These are phyloP conservation scores for Lipomyces yamadae DNA, from an alignment of 805 yeast genomes.

Conservation along the genomic window DNA sequence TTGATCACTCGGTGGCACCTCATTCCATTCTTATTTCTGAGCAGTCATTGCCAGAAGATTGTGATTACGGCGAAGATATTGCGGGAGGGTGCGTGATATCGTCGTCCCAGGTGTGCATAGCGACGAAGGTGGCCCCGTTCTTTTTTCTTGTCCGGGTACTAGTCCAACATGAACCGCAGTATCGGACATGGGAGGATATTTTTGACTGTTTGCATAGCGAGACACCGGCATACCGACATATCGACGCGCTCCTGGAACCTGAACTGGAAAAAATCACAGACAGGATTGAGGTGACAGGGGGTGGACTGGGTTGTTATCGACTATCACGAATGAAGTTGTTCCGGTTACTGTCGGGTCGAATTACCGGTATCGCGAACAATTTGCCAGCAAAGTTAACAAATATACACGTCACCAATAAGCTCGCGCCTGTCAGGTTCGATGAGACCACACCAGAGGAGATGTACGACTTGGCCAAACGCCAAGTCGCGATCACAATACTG, in stretches of 20 bases:
- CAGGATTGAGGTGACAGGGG: conserved; percentile 19
- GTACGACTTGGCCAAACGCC: conserved; percentile 21
- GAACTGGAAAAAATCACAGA: conserved; percentile 14
- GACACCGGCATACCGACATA: conserved; percentile 8
- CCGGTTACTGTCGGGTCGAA: conserved; percentile 6
- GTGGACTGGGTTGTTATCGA: conserved; percentile 25
- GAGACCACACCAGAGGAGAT: conserved; percentile 30
- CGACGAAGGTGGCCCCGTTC: conserved; percentile 30
- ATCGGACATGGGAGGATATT: conserved; percentile 33
- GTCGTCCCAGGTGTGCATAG: conserved; percentile 16
- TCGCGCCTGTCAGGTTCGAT: conserved; percentile 28
- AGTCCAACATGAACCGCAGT: conserved; percentile 12
- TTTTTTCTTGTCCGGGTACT: conserved; percentile 26
- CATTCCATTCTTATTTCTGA: conserved; percentile 19
- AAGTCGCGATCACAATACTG: conserved; percentile 38
- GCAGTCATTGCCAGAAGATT: background rate
- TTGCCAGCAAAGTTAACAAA: conserved; percentile 30
- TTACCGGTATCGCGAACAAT: conserved; percentile 4
- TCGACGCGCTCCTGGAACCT: conserved; percentile 14
- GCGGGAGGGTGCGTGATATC: conserved; percentile 18
- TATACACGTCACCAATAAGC: conserved; percentile 17
- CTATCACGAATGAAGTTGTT: conserved; percentile 26
- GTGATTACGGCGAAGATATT: background rate
- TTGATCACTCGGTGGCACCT: conserved; percentile 11
- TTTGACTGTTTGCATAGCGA: conserved; percentile 12